Base-by-base conservation (phyloP, 495 filamentous ascomycete genomes). In the Daldinia loculata region DNA sequence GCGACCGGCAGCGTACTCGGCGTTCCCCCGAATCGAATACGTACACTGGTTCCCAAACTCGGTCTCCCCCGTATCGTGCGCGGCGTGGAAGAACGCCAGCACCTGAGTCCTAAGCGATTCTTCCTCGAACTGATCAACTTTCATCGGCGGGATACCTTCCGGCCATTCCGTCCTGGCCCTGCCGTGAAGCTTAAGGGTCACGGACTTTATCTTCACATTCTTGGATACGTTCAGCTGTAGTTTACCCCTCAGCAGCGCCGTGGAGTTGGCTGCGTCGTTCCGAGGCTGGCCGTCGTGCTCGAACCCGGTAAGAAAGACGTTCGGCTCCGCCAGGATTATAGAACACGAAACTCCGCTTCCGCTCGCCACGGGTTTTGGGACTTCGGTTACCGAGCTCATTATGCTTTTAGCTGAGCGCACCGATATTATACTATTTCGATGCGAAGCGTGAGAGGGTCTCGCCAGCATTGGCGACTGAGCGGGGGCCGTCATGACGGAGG, bases 111-210 rank as follows among this genome's bases (percentile, higher is more conserved):
- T 89, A 61, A 95, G 85, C 7, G 85, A 88, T 80, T 94, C 87
- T 80, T 87, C 92, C 66, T 99, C 95, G 75, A 89, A 90, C 66
- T 91, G 90, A 61, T 97, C 91, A 0, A 89, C 83, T 77, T 97
- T 98, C 68, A 87, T 86, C 1, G 95, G 96, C 6, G 95, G 96
- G 22, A 99, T 97, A 34, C 95, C 95, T 84, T 99, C 95, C 22
- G 96, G 95, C 95, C 95, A 99, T 76, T 97, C 93, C 0, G 95
- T 99, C 68, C 91, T 89, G 2, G 93, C 91, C 76, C 90, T 91
- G 17, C 95, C 95, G 30, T 89, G 86, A 72, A 99, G 94, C 70
- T 90, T 92, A 55, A 99, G 82, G 5, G 91, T 92, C 30, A 99
- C 87, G n/a, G 93, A 90, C 83, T 97, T 98, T 66, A 99, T 91